Conservation (phyloP, 129 eudicot species). For the Mikania micrantha region DNA sequence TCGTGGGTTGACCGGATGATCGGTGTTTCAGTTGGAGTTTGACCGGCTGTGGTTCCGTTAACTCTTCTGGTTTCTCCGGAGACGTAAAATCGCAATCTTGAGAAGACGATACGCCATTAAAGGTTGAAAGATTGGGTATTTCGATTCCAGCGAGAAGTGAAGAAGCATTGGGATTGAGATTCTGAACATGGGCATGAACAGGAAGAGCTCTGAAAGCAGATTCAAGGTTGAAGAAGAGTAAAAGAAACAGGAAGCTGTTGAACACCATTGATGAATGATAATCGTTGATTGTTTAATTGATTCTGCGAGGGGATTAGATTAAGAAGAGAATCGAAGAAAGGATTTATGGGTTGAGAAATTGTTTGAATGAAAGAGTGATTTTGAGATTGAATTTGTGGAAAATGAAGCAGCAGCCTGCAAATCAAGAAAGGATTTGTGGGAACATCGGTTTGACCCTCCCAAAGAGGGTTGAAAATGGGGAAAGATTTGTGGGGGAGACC, state of each 20-base stretch:
- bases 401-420: not conserved
- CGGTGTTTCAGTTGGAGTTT: conserved; percentile 56
- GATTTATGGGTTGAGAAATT: conserved; percentile 4
- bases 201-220: not conserved
- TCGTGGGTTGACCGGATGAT: conserved; percentile 13
- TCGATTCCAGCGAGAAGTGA: conserved; percentile 43
- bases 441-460: conserved; percentile 23
- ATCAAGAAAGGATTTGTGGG: conserved; percentile 14
- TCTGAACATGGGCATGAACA: conserved; percentile 16
- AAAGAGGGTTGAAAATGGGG: conserved; percentile 18
- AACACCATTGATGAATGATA: conserved; percentile 33
- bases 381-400: conserved; percentile 12
- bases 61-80: conserved; percentile 6
- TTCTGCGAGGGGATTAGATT: not conserved
- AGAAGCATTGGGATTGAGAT: conserved; percentile 36
- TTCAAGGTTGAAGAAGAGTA: conserved; percentile 10
- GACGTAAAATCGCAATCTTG: conserved; percentile 45
- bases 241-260: conserved; percentile 19
- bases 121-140: conserved; percentile 43
- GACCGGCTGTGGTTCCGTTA: conserved; percentile 18
- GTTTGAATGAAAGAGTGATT: conserved; percentile 6
- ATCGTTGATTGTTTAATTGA: not conserved
- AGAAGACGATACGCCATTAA: conserved; percentile 37
- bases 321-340: too few species aligned
- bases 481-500: conserved; percentile 5